Evolutionary conservation across 2,329 filamentous ascomycete species (phyloP), one percentile per base, ranked within the genome.

Genomic region (Arthroderma sp.): DNA sequence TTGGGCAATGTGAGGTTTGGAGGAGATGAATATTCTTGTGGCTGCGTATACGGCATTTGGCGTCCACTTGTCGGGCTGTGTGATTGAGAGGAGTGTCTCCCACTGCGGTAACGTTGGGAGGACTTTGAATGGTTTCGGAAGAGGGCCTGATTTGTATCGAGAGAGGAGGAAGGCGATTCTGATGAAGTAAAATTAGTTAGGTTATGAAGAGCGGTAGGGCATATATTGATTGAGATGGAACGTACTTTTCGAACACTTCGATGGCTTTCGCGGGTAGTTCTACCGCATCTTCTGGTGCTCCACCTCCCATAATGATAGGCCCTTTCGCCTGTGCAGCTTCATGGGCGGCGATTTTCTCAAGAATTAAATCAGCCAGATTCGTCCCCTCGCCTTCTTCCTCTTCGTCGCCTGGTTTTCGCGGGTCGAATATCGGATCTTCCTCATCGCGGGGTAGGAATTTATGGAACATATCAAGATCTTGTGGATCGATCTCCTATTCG

Each of bases 51-150:
- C 78, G 39, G 86, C 82, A 58, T 94, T 87, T 15, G 86, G 71
- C 1, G 86, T 86, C 79, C 79, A 83, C 49, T 67, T 67, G 49
- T 91, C 82, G 4, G 89, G 88, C 29, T 80, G 75, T n/a, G 87
- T 94, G 45, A 94, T 77, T 51, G 80, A 73, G 54, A 94, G 77
- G 33, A 94, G 83, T 15, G 86, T 83, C 59, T 91, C 85, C 87
- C 88, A 96, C 56, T 91, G 79, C 5, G 87, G 87, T 9, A 96
- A 78, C 0, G 87, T 88, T 2, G 91, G 91, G 6, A 98, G 75
- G 52, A 96, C 87, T 66, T 96, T 96, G 74, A 98, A 94, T 0
- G 89, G 89, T 66, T 98, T 98, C 15, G 91, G 91, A 30, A 98
- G 74, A 53, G 89, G 89, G n/a, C 91, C 91, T 9, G 84, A 89